Percentiles rank a stretch among this genome's conserved stretches.
These are phyloP conservation scores for Colletotrichum liaoningense DNA, from an alignment of 2,329 filamentous ascomycete species.

Conservation along the genomic window DNA sequence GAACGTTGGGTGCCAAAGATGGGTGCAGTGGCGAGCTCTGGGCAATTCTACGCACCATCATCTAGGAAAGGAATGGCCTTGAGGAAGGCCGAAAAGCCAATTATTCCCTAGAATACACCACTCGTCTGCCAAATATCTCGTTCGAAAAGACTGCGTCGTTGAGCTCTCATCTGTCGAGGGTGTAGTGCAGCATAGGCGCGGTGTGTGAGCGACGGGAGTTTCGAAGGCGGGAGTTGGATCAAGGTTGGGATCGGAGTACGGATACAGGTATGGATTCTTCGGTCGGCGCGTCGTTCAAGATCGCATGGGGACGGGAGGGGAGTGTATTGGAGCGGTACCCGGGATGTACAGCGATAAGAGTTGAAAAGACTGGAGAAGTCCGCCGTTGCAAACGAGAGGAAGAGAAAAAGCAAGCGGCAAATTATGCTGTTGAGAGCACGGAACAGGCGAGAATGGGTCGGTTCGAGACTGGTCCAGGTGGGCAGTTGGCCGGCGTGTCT, in stretches of 20 bases:
- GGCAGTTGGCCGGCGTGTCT: slow-evolving; percentile 14
- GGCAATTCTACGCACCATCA: slow-evolving; percentile 58
- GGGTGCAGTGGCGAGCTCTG: background rate
- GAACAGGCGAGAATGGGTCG: slow-evolving; percentile 22
- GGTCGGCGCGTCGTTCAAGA: slow-evolving; percentile 18
- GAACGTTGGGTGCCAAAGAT: background rate
- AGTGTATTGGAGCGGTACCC: slow-evolving; percentile 20
- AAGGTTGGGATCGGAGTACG: slow-evolving; percentile 1
- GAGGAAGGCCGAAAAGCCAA: slow-evolving; percentile 49
- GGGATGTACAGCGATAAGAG: slow-evolving; percentile 17
- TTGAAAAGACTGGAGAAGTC: slow-evolving; percentile 24
- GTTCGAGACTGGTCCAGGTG: slow-evolving; percentile 24
- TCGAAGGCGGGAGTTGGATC: background rate
- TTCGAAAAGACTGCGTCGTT: slow-evolving; percentile 28
- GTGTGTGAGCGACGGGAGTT: background rate
- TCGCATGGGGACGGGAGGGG: slow-evolving; percentile 18
- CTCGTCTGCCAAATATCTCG: slow-evolving; percentile 29
- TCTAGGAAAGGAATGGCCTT: slow-evolving; percentile 54
- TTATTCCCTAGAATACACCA: slow-evolving; percentile 40
- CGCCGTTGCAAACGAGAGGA: slow-evolving; percentile 26
- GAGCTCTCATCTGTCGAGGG: slow-evolving; percentile 33
- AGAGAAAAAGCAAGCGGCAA: slow-evolving; percentile 19
- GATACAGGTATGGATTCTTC: slow-evolving; percentile 25
- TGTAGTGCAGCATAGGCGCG: slow-evolving; percentile 30
- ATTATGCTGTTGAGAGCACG: slow-evolving; percentile 27